These are phyloP conservation scores for Wickerhamomyces silvicola DNA, from an alignment of 805 yeast genomes.

Conservation along the genomic window DNA sequence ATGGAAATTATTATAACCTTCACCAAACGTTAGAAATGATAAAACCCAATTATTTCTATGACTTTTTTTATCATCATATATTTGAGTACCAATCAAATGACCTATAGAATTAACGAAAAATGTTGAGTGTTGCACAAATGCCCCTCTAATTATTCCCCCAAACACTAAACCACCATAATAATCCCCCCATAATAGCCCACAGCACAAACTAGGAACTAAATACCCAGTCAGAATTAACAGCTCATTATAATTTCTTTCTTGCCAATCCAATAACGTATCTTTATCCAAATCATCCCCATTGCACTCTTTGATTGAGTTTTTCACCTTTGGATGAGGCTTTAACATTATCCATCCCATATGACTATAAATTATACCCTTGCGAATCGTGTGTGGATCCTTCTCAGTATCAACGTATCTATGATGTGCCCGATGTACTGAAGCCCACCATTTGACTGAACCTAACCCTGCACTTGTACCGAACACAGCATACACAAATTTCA, in stretches of 20 bases:
- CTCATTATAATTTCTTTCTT: slow-evolving; percentile 32
- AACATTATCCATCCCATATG: slow-evolving; percentile 86
- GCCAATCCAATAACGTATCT: slow-evolving; percentile 39
- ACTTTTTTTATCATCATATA: slow-evolving; percentile 69
- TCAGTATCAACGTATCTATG: slow-evolving; percentile 87
- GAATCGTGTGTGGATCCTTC: slow-evolving; percentile 78
- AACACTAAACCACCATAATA: slow-evolving; percentile 69
- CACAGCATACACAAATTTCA: slow-evolving; percentile 47
- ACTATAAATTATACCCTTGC: slow-evolving; percentile 74
- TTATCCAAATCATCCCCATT: slow-evolving; percentile 56
- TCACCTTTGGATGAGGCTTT: slow-evolving; percentile 53
- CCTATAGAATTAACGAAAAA: slow-evolving; percentile 79
- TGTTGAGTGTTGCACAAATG: slow-evolving; percentile 72
- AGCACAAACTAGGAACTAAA: slow-evolving; percentile 57
- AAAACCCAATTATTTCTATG: slow-evolving; percentile 59
- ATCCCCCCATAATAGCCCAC: slow-evolving; percentile 68
- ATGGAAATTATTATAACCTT: slow-evolving; percentile 85
- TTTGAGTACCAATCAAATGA: slow-evolving; percentile 68
- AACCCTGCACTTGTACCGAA: slow-evolving; percentile 70
- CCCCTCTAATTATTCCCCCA: slow-evolving; percentile 70
- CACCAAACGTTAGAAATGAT: slow-evolving; percentile 75
- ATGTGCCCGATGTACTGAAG: slow-evolving; percentile 79
- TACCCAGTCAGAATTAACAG: slow-evolving; percentile 47
- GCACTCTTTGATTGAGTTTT: slow-evolving; percentile 26
- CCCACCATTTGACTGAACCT: slow-evolving; percentile 77